Evolutionary conservation across 305 asterid genomes (phyloP).

Genomic region (Fraxinus sp.): DNA sequence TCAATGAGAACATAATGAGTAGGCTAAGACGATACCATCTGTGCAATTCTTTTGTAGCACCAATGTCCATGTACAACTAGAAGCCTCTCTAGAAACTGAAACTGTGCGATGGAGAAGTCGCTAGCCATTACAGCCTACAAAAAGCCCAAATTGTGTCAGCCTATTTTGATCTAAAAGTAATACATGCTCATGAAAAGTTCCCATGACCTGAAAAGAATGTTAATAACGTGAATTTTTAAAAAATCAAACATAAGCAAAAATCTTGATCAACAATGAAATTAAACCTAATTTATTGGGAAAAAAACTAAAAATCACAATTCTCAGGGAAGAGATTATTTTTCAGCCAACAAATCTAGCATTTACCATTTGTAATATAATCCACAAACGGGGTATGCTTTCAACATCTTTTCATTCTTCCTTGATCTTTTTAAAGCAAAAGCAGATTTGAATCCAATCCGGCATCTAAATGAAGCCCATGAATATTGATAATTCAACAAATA

Average conservation of each 20-base stretch:
- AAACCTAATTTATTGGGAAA: background rate
- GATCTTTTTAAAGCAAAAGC: background rate
- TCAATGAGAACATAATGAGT: background rate
- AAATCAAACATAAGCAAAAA: background rate
- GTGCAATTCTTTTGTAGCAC: conserved; percentile 94
- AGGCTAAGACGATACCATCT: conserved; percentile 55
- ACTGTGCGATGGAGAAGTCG: conserved; percentile 92
- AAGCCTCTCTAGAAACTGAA: conserved; percentile 78
- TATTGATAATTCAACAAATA: background rate
- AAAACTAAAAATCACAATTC: background rate
- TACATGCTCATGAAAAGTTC: background rate
- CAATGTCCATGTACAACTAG: conserved; percentile 94
- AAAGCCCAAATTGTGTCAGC: conserved; percentile 36
- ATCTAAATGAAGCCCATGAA: background rate
- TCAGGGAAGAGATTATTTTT: background rate
- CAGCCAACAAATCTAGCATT: background rate
- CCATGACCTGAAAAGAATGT: background rate
- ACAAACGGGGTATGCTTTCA: background rate
- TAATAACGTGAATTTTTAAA: background rate
- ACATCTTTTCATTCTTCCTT: background rate
- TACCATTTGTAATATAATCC: background rate
- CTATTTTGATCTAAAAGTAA: conserved; percentile 15
- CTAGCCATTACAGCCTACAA: conserved; percentile 99
- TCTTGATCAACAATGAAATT: background rate
- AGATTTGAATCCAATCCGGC: background rate